These are phyloP conservation scores for Spergularia marina DNA, from an alignment of 148 eudicot genomes.

Conservation along the genomic window DNA sequence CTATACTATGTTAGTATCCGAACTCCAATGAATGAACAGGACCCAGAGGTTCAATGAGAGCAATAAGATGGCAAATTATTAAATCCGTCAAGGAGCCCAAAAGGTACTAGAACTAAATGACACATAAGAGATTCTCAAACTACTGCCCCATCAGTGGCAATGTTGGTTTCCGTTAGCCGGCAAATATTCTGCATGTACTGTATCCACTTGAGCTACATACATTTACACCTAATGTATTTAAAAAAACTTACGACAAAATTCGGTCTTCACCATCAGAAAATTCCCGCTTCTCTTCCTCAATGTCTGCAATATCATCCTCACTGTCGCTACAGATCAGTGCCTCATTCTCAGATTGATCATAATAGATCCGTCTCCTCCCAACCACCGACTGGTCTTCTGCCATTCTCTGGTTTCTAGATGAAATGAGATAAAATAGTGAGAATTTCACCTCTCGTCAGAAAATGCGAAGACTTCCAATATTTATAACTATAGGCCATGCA, in stretches of 20 bases:
- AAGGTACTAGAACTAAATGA: background rate
- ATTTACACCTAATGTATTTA: background rate
- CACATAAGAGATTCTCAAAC: background rate
- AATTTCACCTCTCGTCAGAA: background rate
- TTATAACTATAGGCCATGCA: too few relatives aligned
- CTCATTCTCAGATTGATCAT: constrained; percentile 75
- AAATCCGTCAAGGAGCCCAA: background rate
- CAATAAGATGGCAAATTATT: background rate
- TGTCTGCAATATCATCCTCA: constrained; percentile 71
- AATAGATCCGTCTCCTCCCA: constrained; percentile 88
- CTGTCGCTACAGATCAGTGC: constrained; percentile 86
- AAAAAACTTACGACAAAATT: constrained; percentile 54
- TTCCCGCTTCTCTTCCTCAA: constrained; percentile 58
- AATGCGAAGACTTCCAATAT: background rate
- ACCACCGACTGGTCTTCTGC: constrained; percentile 81
- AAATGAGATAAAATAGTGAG: background rate
- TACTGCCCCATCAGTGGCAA: background rate
- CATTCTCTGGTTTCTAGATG: constrained; percentile 92
- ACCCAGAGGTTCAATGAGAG: background rate
- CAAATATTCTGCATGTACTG: background rate
- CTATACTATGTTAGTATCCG: background rate
- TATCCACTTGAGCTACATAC: background rate
- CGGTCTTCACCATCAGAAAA: constrained; percentile 78
- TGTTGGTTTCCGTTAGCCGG: background rate
- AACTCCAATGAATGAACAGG: background rate